These are phyloP conservation scores for Tulasnella sp. DNA, from an alignment of 768 basidiomycete genomes.

Conservation along the genomic window DNA sequence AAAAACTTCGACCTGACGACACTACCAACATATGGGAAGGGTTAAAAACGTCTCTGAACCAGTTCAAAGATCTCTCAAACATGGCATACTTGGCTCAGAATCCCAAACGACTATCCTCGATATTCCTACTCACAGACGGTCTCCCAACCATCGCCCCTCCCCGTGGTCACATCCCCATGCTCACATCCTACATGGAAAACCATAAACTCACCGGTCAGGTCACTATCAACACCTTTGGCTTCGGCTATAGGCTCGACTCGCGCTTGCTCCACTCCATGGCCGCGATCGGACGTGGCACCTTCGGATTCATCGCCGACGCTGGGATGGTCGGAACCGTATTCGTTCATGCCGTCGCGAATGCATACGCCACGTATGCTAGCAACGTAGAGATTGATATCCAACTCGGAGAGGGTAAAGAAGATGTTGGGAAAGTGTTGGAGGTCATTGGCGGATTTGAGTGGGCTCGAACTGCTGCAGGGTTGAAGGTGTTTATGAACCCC, in stretches of 20 bases:
- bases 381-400: constrained; percentile 9
- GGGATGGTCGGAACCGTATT: constrained; percentile 21
- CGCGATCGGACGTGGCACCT: constrained; percentile 13
- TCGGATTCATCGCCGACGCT: constrained; percentile 18
- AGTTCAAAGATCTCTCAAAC: neutral
- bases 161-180: constrained; percentile 15
- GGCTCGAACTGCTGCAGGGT: neutral
- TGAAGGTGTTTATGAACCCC: neutral
- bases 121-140: constrained; percentile 19
- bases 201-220: constrained; percentile 15
- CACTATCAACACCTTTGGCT: constrained; percentile 20
- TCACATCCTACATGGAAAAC: constrained; percentile 13
- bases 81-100: neutral
- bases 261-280: constrained; percentile 17
- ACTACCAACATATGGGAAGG: constrained; percentile 20
- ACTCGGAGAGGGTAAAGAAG: neutral
- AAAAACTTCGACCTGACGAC: neutral
- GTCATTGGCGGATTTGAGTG: constrained; percentile 6
- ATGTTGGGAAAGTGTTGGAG: neutral
- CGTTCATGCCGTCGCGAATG: constrained; percentile 20
- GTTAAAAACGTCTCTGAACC: constrained; percentile 16
- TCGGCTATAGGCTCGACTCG: constrained; percentile 19
- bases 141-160: constrained; percentile 17
- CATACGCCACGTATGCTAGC: constrained; percentile 19
- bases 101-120: constrained; percentile 14